A percentile compares a stretch with the other conserved stretches of the same genome.
These are phyloP conservation scores for Cryptococcus depauperatus DNA, from an alignment of 1,284 basidiomycete genomes.

Conservation along the genomic window DNA sequence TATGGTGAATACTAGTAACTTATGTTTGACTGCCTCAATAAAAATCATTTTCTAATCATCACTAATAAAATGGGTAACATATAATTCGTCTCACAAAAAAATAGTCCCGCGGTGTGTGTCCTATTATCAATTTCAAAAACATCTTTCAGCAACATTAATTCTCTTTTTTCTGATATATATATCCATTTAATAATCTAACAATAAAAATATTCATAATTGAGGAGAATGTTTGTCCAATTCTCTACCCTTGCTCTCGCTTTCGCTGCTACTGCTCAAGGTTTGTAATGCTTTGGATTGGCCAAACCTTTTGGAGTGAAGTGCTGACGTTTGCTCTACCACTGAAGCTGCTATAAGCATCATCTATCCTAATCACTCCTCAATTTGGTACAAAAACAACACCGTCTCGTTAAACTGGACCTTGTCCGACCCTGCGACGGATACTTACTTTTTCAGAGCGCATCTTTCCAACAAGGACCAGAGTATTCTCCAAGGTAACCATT, in stretches of 20 bases:
- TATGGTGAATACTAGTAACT: no score
- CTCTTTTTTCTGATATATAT: not conserved
- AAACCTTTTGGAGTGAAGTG: not conserved
- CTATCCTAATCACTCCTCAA: conserved; percentile 26
- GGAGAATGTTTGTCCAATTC: conserved; percentile 15
- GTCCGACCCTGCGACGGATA: conserved; percentile 25
- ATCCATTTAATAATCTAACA: no score
- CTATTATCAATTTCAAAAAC: no score
- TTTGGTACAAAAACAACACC: conserved; percentile 40
- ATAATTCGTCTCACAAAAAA: no score
- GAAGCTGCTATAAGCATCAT: conserved; percentile 34
- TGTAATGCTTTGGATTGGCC: not conserved
- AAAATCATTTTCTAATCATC: no score
- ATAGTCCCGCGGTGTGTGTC: no score
- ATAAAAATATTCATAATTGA: no score
- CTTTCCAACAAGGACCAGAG: conserved; percentile 28
- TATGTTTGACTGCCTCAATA: no score
- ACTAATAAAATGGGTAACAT: no score
- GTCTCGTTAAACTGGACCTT: conserved; percentile 40
- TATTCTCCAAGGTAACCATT: conserved; percentile 25
- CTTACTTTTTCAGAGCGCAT: conserved; percentile 31
- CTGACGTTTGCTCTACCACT: conserved; percentile 1
- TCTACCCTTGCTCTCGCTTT: conserved; percentile 12
- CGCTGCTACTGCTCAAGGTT: conserved; percentile 18
- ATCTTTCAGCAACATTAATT: not conserved